These are phyloP conservation scores for Coprinopsis cinerea DNA, from an alignment of 768 basidiomycete species.

Conservation along the genomic window DNA sequence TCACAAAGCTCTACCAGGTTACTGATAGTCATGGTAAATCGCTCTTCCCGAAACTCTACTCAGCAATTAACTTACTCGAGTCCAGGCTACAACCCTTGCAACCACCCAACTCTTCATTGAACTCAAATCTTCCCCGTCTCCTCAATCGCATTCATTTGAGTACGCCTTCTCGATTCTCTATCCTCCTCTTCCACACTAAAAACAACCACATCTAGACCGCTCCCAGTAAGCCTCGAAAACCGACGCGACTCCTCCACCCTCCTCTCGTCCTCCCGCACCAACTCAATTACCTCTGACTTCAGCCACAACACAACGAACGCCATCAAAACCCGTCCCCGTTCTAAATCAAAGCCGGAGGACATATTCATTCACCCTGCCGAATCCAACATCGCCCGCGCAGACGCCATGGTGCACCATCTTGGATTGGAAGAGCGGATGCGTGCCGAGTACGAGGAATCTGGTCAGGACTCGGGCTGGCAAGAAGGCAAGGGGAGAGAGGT, in stretches of 20 bases:
- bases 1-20: constrained; percentile 27
- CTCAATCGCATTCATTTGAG: constrained; percentile 3
- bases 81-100: constrained; percentile 53
- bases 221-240: not conserved
- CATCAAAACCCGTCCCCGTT: constrained; percentile 31
- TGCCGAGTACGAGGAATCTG: constrained; percentile 28
- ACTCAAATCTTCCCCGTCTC: constrained; percentile 6
- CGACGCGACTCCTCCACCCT: not conserved
- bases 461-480: constrained; percentile 43
- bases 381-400: constrained; percentile 63
- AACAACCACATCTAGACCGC: not conserved
- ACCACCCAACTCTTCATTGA: constrained; percentile 42
- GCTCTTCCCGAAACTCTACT: too few relatives aligned
- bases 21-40: constrained; percentile 43
- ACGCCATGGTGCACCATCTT: constrained; percentile 50
- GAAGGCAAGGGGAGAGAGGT: constrained; percentile 44
- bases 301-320: not conserved
- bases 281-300: not conserved
- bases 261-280: not conserved
- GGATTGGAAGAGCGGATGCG: constrained; percentile 48
- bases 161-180: constrained; percentile 3
- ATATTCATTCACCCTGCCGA: constrained; percentile 60
- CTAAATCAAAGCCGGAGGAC: constrained; percentile 49
- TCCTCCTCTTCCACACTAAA: not conserved
- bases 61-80: too few relatives aligned